Conservation (phyloP, 768 basidiomycete genomes). For the Nidularia pulvinata region DNA sequence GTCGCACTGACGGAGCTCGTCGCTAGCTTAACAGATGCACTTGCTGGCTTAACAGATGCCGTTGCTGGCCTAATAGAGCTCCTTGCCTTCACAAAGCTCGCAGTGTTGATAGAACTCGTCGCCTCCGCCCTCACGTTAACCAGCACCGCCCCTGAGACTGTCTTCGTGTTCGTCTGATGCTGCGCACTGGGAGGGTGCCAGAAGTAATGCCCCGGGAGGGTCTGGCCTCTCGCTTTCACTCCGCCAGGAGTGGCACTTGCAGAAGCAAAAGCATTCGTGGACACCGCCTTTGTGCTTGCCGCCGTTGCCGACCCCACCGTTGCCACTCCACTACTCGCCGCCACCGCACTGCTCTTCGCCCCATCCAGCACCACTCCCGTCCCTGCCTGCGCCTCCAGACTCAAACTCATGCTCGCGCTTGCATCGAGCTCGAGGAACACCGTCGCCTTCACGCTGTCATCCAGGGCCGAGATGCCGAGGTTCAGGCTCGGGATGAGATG, state of each 20-base stretch:
- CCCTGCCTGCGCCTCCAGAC: slow-evolving; percentile 10
- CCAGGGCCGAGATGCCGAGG: slow-evolving; percentile 42
- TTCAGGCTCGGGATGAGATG: slow-evolving; percentile 50
- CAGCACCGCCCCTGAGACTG: too few relatives aligned
- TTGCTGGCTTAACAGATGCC: too few relatives aligned
- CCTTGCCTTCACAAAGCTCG: too few relatives aligned
- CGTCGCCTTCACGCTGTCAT: slow-evolving; percentile 25
- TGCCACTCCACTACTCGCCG: background rate
- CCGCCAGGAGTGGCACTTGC: background rate
- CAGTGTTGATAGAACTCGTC: too few relatives aligned
- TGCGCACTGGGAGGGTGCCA: background rate
- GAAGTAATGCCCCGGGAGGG: background rate
- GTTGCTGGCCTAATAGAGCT: too few relatives aligned
- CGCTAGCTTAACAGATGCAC: too few relatives aligned
- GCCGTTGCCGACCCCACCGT: background rate
- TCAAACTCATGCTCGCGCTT: slow-evolving; percentile 21
- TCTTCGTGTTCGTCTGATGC: too few relatives aligned
- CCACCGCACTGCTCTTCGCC: background rate
- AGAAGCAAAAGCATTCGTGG: too few relatives aligned
- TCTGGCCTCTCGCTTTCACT: background rate
- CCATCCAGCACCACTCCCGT: too few relatives aligned
- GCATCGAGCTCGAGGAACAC: slow-evolving; percentile 40
- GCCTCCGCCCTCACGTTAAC: too few relatives aligned
- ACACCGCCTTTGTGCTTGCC: background rate
- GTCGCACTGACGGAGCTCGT: too few relatives aligned